Conservation (phyloP, 164 flowering plant species). For the Magnolia officinalis region DNA sequence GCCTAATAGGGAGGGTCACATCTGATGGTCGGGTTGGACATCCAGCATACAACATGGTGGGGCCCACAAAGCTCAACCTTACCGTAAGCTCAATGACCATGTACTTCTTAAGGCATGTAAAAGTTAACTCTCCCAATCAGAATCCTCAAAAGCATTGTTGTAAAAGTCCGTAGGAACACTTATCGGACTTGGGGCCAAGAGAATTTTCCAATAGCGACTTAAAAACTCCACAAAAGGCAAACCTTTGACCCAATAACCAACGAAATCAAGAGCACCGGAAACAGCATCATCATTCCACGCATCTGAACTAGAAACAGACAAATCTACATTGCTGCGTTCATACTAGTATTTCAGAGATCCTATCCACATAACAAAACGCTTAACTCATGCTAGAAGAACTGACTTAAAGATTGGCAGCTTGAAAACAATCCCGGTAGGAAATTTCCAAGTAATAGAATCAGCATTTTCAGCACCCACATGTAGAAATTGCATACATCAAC, state of each 20-base stretch:
- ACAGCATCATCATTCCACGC: conserved; percentile 93
- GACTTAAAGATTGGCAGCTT: not conserved
- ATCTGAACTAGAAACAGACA: conserved; percentile 53
- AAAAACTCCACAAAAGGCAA: conserved; percentile 84
- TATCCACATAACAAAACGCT: conserved; percentile 18
- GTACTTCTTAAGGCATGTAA: no score
- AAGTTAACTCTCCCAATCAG: conserved; percentile 44
- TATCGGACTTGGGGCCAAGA: conserved; percentile 55
- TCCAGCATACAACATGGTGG: no score
- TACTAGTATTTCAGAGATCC: conserved; percentile 87
- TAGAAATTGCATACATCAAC: not conserved
- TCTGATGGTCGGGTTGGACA: no score
- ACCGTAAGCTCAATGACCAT: no score
- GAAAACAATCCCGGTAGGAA: not conserved
- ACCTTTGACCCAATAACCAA: conserved; percentile 74
- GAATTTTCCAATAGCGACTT: conserved; percentile 85
- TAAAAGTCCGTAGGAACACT: conserved; percentile 56
- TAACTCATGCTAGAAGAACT: not conserved
- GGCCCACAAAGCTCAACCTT: no score
- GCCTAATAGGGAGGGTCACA: no score
- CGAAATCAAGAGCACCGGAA: conserved; percentile 63
- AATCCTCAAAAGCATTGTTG: conserved; percentile 54
- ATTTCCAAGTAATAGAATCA: not conserved
- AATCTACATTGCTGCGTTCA: conserved; percentile 71
- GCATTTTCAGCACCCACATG: not conserved